These are phyloP conservation scores for Verticillium dahliae DNA, from an alignment of 2,329 filamentous ascomycete genomes.

Conservation along the genomic window DNA sequence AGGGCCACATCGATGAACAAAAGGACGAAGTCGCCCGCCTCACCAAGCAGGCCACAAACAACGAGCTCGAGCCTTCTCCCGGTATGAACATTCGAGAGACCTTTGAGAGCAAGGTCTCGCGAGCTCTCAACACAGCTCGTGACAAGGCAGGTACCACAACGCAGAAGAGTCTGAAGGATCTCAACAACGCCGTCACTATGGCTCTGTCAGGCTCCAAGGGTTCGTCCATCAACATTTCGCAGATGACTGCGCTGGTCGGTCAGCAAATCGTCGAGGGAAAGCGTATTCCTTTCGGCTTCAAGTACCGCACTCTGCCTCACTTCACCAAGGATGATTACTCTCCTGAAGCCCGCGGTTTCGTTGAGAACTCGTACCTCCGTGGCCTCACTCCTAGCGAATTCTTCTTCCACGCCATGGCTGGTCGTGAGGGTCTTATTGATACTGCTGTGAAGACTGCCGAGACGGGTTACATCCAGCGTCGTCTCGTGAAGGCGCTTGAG, in stretches of 20 bases:
- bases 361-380: constrained; percentile 97
- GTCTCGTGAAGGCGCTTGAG: constrained; percentile 95
- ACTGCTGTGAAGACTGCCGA: constrained; percentile 99
- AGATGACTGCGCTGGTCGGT: constrained; percentile 97
- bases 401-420: constrained; percentile 99
- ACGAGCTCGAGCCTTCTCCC: constrained; percentile 83
- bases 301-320: constrained; percentile 92
- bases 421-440: constrained; percentile 98
- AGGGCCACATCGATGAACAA: constrained; percentile 71
- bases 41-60: constrained; percentile 72
- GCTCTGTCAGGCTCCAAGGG: constrained; percentile 95
- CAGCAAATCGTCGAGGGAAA: constrained; percentile 98
- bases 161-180: constrained; percentile 85
- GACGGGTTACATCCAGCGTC: constrained; percentile 97
- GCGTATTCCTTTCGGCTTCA: constrained; percentile 98
- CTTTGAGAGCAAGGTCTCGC: constrained; percentile 95
- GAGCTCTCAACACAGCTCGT: constrained; percentile 89
- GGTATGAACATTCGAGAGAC: constrained; percentile 99
- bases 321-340: constrained; percentile 99
- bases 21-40: constrained; percentile 75
- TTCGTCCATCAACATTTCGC: constrained; percentile 98
- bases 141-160: constrained; percentile 92
- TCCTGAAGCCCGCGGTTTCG: constrained; percentile 91
- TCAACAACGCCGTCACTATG: constrained; percentile 97
- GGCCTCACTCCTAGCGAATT: constrained; percentile 94